phyloP scores from a whole-genome alignment of 2,329 filamentous ascomycete genomes.

The Arthroderma sp. region DNA sequence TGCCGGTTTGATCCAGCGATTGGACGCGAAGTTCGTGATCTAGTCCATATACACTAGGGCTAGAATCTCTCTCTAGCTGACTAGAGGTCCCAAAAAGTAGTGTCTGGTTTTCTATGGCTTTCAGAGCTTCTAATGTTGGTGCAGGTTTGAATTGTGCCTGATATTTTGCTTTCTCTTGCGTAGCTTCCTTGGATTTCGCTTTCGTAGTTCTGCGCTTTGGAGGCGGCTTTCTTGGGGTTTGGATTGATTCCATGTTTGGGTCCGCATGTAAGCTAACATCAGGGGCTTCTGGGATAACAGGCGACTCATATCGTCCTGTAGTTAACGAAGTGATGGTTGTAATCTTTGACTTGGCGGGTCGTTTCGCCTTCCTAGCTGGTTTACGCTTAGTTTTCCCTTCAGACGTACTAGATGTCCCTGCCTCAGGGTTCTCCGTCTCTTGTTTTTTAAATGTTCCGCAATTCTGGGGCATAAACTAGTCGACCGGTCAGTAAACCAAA shows the following conservation, averaged over 20 bases:
- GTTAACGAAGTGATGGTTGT: conserved; percentile 68
- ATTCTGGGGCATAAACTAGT: neutral
- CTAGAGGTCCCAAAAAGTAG: conserved; percentile 80
- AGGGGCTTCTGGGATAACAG: conserved; percentile 17
- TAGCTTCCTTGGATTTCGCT: conserved; percentile 28
- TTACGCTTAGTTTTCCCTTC: conserved; percentile 1
- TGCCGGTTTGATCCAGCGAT: conserved; percentile 43
- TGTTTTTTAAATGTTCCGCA: neutral
- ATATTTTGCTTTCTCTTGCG: conserved; percentile 34
- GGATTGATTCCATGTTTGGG: conserved; percentile 14
- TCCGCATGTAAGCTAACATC: conserved; percentile 19
- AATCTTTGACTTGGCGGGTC: conserved; percentile 43
- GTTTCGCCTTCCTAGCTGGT: conserved; percentile 26
- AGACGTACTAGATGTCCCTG: neutral
- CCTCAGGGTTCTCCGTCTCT: neutral
- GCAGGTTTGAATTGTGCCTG: conserved; percentile 48
- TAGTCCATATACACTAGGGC: conserved; percentile 43
- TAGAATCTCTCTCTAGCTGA: conserved; percentile 62
- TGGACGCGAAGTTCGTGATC: conserved; percentile 44
- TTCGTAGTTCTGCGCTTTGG: conserved; percentile 27
- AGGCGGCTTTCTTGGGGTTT: conserved; percentile 9
- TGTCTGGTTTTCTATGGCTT: conserved; percentile 55
- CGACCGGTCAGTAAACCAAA: neutral
- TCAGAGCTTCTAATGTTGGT: conserved; percentile 56
- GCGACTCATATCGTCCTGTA: conserved; percentile 53